Evolutionary conservation across 176 grass and related monocot genomes (phyloP).

Genomic region (Pharus latifolius): DNA sequence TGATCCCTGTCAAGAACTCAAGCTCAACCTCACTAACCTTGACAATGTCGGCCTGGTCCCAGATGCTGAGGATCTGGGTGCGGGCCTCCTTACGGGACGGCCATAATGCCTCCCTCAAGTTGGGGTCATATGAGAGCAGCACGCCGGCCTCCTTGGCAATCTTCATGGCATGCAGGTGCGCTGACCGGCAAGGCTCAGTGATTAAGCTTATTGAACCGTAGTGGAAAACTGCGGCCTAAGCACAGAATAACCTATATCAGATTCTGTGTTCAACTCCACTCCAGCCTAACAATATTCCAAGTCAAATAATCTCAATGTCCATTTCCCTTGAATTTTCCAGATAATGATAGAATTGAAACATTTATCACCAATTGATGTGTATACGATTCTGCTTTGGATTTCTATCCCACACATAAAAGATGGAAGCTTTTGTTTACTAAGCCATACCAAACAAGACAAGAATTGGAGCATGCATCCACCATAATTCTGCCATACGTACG

Average conservation of each 20-base stretch:
- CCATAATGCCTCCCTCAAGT: slow-evolving; percentile 34
- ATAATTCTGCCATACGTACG: too few relatives aligned
- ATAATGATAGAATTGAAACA: too few relatives aligned
- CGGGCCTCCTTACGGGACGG: slow-evolving; percentile 22
- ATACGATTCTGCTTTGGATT: too few relatives aligned
- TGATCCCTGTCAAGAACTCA: slow-evolving; percentile 28
- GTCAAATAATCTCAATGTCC: too few relatives aligned
- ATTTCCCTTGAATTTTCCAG: too few relatives aligned
- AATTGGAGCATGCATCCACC: too few relatives aligned
- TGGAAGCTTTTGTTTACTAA: too few relatives aligned
- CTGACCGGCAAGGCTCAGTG: slow-evolving; percentile 33
- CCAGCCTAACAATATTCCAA: too few relatives aligned
- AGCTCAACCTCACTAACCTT: slow-evolving; percentile 50
- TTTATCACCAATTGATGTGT: too few relatives aligned
- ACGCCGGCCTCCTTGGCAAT: slow-evolving; percentile 29
- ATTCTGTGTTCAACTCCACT: too few relatives aligned
- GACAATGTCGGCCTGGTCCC: slow-evolving; percentile 45
- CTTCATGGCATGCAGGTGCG: slow-evolving; percentile 34
- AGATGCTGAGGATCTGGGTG: slow-evolving; percentile 38
- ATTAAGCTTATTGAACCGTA: slow-evolving; percentile 49
- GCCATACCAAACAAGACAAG: too few relatives aligned
- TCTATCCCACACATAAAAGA: too few relatives aligned
- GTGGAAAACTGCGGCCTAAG: slow-evolving; percentile 32
- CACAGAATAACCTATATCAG: background rate
- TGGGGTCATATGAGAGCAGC: slow-evolving; percentile 39